These are phyloP conservation scores for Moesziomyces sp. DNA, from an alignment of 1,284 basidiomycete genomes.

Conservation along the genomic window DNA sequence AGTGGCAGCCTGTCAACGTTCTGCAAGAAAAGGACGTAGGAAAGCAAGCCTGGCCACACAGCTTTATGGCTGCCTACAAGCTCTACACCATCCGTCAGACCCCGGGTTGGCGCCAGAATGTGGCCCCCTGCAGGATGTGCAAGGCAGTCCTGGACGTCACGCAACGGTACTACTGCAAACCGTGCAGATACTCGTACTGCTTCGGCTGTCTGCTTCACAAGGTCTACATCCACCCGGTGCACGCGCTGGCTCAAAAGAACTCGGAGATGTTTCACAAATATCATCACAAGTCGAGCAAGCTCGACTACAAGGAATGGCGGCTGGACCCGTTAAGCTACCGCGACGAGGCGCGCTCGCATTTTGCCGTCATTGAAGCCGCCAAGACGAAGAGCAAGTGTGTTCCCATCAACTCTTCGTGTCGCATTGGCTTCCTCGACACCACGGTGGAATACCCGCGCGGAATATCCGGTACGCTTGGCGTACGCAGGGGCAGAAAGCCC, in stretches of 20 bases:
- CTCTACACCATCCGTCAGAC: slow-evolving; percentile 30
- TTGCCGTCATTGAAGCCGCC: slow-evolving; percentile 43
- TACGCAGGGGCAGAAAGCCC: slow-evolving; percentile 4
- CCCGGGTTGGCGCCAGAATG: slow-evolving; percentile 4
- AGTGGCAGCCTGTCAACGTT: slow-evolving; percentile 8
- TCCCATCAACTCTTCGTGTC: slow-evolving; percentile 16
- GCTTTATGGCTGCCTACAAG: slow-evolving; percentile 37
- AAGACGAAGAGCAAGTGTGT: slow-evolving; percentile 25
- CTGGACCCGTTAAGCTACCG: slow-evolving; percentile 28
- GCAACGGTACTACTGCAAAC: slow-evolving; percentile 38
- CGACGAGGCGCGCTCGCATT: slow-evolving; percentile 33
- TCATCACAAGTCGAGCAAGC: slow-evolving; percentile 25
- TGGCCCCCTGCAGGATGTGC: slow-evolving; percentile 38
- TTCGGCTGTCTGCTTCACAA: slow-evolving; percentile 38
- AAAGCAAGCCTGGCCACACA: slow-evolving; percentile 31
- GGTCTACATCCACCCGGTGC: slow-evolving; percentile 42
- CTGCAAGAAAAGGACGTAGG: slow-evolving; percentile 17
- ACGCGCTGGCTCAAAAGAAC: slow-evolving; percentile 33
- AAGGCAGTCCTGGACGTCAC: slow-evolving; percentile 24
- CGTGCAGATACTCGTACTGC: slow-evolving; percentile 41
- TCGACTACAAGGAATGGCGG: slow-evolving; percentile 45
- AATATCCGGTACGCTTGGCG: slow-evolving; percentile 29
- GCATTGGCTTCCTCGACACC: slow-evolving; percentile 44
- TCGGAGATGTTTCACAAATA: slow-evolving; percentile 32
- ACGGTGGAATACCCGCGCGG: slow-evolving; percentile 25